These are phyloP conservation scores for Arthrobotrys musiformis DNA, from an alignment of 2,329 filamentous ascomycete genomes.

Conservation along the genomic window DNA sequence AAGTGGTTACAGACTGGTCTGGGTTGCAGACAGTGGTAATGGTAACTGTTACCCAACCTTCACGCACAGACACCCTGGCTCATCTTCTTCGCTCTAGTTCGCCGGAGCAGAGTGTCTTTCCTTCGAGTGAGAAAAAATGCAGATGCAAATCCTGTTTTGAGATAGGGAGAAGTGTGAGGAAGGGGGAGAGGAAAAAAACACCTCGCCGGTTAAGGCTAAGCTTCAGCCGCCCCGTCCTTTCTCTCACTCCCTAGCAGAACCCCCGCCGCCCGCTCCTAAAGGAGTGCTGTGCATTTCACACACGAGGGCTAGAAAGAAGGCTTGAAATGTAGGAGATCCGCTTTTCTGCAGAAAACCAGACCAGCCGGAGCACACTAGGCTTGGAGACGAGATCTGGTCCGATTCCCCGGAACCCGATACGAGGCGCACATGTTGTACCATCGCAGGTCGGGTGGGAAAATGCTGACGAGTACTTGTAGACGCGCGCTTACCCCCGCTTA, in stretches of 20 bases:
- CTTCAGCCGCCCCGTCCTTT: slow-evolving; percentile 19
- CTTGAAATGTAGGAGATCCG: slow-evolving; percentile 32
- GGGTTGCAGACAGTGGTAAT: slow-evolving; percentile 3
- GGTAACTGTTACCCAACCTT: neutral
- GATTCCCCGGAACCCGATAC: slow-evolving; percentile 46
- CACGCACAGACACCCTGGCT: slow-evolving; percentile 21
- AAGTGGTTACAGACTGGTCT: no score
- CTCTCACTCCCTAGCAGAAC: slow-evolving; percentile 11
- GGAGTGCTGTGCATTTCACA: slow-evolving; percentile 12
- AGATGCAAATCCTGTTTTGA: slow-evolving; percentile 33
- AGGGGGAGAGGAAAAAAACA: neutral
- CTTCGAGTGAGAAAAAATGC: slow-evolving; percentile 6
- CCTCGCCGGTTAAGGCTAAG: slow-evolving; percentile 42
- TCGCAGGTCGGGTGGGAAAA: slow-evolving; percentile 4
- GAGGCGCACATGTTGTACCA: slow-evolving; percentile 30
- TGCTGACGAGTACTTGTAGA: neutral
- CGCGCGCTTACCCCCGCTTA: slow-evolving; percentile 45
- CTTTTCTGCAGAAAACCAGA: slow-evolving; percentile 42
- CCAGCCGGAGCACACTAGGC: neutral
- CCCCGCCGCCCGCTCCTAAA: slow-evolving; percentile 23
- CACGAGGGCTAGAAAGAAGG: slow-evolving; percentile 1
- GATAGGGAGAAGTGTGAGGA: slow-evolving; percentile 4
- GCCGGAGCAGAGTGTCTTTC: neutral
- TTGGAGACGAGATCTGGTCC: slow-evolving; percentile 54
- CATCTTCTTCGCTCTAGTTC: neutral